Evolutionary conservation across 2,329 filamentous ascomycete genomes (phyloP).

Genomic region (Albophoma yamanashiensis): DNA sequence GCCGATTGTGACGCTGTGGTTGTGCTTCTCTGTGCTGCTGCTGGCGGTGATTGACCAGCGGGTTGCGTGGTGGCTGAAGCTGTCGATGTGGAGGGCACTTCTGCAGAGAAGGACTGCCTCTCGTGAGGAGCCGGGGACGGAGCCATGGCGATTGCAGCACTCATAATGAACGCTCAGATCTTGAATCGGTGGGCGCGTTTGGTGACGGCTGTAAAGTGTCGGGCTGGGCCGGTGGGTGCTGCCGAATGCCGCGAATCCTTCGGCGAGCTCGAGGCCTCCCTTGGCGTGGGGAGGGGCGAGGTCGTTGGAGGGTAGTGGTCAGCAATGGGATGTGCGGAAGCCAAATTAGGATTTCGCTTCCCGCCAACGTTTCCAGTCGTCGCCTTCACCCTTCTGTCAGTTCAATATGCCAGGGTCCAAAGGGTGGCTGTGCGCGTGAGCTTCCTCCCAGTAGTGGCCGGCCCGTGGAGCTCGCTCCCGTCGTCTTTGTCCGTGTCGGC

Average conservation of each 20-base stretch:
- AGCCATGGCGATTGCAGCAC: slow-evolving; percentile 57
- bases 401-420: not conserved
- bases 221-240: not conserved
- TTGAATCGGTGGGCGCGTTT: not conserved
- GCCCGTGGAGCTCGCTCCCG: not conserved
- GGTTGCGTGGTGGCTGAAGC: slow-evolving; percentile 14
- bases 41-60: slow-evolving; percentile 23
- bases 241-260: not conserved
- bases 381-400: not conserved
- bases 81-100: slow-evolving; percentile 29
- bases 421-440: not conserved
- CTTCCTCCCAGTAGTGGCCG: not conserved
- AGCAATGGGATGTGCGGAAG: not conserved
- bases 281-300: not conserved
- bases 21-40: slow-evolving; percentile 32
- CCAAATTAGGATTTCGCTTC: not conserved
- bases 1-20: slow-evolving; percentile 15
- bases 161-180: slow-evolving; percentile 40
- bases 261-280: not conserved
- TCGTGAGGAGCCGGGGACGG: slow-evolving; percentile 58
- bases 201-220: not conserved
- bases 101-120: slow-evolving; percentile 45
- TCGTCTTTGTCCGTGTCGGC: not conserved
- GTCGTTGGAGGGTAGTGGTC: not conserved
- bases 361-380: not conserved